A percentile compares a stretch with the other conserved stretches of the same genome.
phyloP scores from a whole-genome alignment of 75 land plant genomes.

The Ceratopteris richardii region DNA sequence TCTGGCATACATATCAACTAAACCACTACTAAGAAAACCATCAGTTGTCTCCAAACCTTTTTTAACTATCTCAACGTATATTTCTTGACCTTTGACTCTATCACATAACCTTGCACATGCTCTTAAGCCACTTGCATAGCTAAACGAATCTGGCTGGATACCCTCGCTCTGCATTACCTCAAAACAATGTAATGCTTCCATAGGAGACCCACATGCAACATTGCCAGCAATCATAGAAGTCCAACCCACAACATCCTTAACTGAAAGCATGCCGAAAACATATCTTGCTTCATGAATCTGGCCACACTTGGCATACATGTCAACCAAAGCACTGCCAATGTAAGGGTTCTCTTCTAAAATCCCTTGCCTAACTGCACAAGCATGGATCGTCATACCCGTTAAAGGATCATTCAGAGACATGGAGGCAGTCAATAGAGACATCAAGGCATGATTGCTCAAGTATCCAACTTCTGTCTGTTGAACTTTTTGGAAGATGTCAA shows the following conservation, averaged over 20 bases:
- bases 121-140: conserved; percentile 4
- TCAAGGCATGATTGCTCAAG: too few relatives aligned
- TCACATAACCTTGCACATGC: conserved; percentile 1
- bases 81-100: neutral
- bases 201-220: neutral
- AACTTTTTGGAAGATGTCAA: too few relatives aligned
- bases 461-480: too few relatives aligned
- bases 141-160: conserved; percentile 11
- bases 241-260: conserved; percentile 14
- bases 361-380: too few relatives aligned
- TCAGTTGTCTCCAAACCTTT: neutral
- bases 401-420: too few relatives aligned
- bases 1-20: conserved; percentile 12
- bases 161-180: conserved; percentile 2
- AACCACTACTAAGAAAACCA: neutral
- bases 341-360: neutral
- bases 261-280: conserved; percentile 45
- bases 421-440: too few relatives aligned
- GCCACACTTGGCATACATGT: conserved; percentile 67
- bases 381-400: too few relatives aligned
- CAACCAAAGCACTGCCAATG: conserved; percentile 45
- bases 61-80: neutral
- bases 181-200: conserved; percentile 7
- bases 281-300: conserved; percentile 18
- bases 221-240: conserved; percentile 8